Percentiles rank a stretch among this genome's conserved stretches.
Conservation (phyloP, 23 red algal genomes). For the Pyropia haitanensis region DNA sequence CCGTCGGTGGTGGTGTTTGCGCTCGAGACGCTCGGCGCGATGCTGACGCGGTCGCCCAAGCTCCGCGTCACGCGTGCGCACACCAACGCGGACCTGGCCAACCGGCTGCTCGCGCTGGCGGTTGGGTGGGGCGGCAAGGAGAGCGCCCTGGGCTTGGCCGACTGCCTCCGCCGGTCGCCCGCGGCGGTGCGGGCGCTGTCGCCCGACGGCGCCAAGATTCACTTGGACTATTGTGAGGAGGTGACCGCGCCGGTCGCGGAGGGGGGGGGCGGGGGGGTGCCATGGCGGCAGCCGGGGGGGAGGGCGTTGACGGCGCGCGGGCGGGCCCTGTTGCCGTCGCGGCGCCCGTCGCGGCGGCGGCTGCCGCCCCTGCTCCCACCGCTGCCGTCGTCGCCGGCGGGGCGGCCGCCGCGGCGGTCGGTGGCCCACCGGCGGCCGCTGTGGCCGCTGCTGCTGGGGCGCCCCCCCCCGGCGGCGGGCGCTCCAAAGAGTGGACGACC, state of each 20-base stretch:
- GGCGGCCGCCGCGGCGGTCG: no score
- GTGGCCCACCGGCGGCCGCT: no score
- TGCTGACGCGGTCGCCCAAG: conserved; percentile 31
- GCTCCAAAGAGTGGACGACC: not conserved
- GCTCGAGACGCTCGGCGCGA: conserved; percentile 42
- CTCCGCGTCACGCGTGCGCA: conserved; percentile 16
- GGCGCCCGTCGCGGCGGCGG: no score
- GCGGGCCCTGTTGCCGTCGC: no score
- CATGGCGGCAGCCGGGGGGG: no score
- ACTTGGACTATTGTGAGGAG: conserved; percentile 26
- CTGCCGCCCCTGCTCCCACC: no score
- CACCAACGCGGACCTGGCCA: conserved; percentile 19
- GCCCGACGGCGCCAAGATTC: conserved; percentile 27
- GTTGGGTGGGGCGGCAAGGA: conserved; percentile 55
- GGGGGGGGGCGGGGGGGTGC: not conserved
- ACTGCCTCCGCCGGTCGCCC: conserved; percentile 20
- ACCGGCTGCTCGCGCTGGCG: conserved; percentile 37
- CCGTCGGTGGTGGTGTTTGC: conserved; percentile 39
- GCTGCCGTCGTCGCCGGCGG: no score
- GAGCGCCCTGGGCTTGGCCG: conserved; percentile 28
- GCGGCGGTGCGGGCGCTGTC: conserved; percentile 12
- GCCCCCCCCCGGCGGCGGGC: no score
- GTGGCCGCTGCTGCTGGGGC: no score
- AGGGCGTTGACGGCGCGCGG: no score
- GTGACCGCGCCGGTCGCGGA: not conserved